A percentile compares a stretch with the other conserved stretches of the same genome.
These are phyloP conservation scores for Camellia japonica DNA, from an alignment of 148 eudicot genomes.

Conservation along the genomic window DNA sequence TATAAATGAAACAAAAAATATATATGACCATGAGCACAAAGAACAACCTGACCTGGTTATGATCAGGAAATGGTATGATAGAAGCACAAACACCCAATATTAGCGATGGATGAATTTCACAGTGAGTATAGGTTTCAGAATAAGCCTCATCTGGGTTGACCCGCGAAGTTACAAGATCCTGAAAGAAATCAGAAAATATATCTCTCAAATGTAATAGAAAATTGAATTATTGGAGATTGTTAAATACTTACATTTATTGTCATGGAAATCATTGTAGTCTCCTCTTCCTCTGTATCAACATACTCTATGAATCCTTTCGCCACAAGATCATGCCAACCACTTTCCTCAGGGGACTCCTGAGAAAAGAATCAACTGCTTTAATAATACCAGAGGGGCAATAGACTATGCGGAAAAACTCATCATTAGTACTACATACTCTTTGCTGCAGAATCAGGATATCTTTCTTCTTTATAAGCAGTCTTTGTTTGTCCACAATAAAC, in stretches of 20 bases:
- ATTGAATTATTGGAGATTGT: background rate
- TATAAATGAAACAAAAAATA: background rate
- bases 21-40: background rate
- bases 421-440: slow-evolving; percentile 38
- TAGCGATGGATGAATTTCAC: slow-evolving; percentile 92
- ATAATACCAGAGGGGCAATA: background rate
- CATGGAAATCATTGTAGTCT: slow-evolving; percentile 98
- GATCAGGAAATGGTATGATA: slow-evolving; percentile 94
- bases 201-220: background rate
- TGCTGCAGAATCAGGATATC: slow-evolving; percentile 75
- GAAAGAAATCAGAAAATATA: slow-evolving; percentile 6
- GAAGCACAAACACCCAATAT: slow-evolving; percentile 97
- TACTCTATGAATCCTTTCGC: slow-evolving; percentile 89
- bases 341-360: slow-evolving; percentile 83
- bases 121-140: slow-evolving; percentile 88
- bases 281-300: slow-evolving; percentile 95
- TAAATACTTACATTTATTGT: slow-evolving; percentile 67
- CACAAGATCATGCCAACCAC: slow-evolving; percentile 96
- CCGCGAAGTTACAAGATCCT: slow-evolving; percentile 83
- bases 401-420: background rate
- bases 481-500: slow-evolving; percentile 88
- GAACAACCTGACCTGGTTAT: slow-evolving; percentile 64
- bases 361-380: slow-evolving; percentile 2
- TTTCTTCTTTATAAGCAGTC: slow-evolving; percentile 75
- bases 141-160: slow-evolving; percentile 74